A percentile compares a stretch with the other conserved stretches of the same genome.
phyloP scores from a whole-genome alignment of 192 early-diverging fungal species.

The Geranomyces variabilis region DNA sequence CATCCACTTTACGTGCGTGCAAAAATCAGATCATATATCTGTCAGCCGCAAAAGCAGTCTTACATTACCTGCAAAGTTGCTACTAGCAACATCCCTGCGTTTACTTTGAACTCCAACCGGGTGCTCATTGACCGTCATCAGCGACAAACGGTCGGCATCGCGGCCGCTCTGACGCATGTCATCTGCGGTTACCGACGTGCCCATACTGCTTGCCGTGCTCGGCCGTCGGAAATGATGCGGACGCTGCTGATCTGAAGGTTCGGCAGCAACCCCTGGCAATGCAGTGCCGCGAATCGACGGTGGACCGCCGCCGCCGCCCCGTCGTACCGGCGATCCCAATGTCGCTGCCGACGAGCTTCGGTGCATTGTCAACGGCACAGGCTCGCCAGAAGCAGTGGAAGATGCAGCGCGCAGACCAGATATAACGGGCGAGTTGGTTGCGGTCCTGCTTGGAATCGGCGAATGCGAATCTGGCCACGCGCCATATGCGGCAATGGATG shows the following conservation, averaged over 20 bases:
- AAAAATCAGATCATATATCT: background rate
- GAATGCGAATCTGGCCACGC: slow-evolving; percentile 4
- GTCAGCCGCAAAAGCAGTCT: too few relatives aligned
- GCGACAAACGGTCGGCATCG: slow-evolving; percentile 8
- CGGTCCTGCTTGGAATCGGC: background rate
- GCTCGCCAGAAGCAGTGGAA: too few relatives aligned
- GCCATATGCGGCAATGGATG: background rate
- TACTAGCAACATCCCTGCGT: background rate
- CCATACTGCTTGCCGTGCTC: slow-evolving; percentile 20
- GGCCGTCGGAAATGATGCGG: slow-evolving; percentile 2
- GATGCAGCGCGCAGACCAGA: too few relatives aligned
- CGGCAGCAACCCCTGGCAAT: background rate
- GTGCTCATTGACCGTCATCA: slow-evolving; percentile 22
- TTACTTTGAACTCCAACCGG: slow-evolving; percentile 7
- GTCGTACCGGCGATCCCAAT: slow-evolving; percentile 5
- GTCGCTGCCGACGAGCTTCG: slow-evolving; percentile 25
- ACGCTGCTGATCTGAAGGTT: background rate
- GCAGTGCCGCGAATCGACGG: too few relatives aligned
- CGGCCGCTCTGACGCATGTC: background rate
- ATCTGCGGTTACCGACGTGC: slow-evolving; percentile 4
- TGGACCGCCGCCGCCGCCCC: too few relatives aligned
- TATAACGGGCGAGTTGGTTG: background rate
- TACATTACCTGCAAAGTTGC: slow-evolving; percentile 6
- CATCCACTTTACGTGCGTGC: slow-evolving; percentile 24
- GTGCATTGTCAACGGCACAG: slow-evolving; percentile 9